Conservation (phyloP, 345 rosid genomes). For the Rhodamnia rubescens region DNA sequence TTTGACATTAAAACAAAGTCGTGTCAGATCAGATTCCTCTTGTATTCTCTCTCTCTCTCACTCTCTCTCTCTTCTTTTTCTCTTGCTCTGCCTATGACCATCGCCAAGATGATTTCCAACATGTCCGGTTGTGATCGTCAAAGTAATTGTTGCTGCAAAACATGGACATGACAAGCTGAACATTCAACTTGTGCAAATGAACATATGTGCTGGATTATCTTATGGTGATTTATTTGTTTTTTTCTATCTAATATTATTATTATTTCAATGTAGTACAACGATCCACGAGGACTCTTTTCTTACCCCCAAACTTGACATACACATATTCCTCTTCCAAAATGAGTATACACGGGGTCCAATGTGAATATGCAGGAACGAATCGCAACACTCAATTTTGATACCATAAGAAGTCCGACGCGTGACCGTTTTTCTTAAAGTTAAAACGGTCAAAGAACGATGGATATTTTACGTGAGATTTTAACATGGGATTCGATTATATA, state of each 20-base stretch:
- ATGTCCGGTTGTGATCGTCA: background rate
- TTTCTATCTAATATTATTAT: background rate
- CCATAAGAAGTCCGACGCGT: accelerated
- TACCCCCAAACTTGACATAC: background rate
- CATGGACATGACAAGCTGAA: background rate
- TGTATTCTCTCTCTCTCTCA: background rate
- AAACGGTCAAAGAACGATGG: background rate
- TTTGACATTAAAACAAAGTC: background rate
- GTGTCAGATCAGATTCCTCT: slow-evolving; percentile 2
- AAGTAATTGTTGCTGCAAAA: background rate
- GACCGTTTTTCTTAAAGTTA: background rate
- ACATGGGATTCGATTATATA: background rate
- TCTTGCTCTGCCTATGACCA: background rate
- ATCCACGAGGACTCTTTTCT: background rate
- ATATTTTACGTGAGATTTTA: background rate
- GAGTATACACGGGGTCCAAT: background rate
- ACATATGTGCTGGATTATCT: background rate
- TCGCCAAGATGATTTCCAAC: background rate
- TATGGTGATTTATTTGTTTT: background rate
- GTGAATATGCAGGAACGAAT: background rate
- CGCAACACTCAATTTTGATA: background rate
- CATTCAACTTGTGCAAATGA: background rate
- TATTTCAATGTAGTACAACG: background rate
- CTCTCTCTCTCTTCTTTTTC: background rate
- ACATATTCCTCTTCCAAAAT: background rate